These are phyloP conservation scores for Chalara sp. DNA, from an alignment of 2,329 filamentous ascomycete genomes.

Conservation along the genomic window DNA sequence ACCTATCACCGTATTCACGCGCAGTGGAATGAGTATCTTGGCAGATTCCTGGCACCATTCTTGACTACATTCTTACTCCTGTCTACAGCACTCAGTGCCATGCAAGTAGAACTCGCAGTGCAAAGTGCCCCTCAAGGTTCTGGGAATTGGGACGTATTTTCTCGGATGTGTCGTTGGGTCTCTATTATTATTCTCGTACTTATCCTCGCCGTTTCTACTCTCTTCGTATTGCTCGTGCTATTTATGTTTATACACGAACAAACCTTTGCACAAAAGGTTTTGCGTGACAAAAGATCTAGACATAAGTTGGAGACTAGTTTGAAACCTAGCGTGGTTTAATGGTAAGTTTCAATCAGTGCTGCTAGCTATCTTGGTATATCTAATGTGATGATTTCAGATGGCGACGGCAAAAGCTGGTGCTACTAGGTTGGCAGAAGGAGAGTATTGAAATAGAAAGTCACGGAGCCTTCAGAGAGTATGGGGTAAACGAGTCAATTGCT, in stretches of 20 bases:
- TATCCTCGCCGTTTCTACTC: neutral
- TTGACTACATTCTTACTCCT: conserved; percentile 2
- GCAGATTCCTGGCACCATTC: conserved; percentile 1
- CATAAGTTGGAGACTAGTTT: too few relatives aligned
- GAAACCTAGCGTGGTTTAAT: too few relatives aligned
- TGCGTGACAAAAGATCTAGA: neutral
- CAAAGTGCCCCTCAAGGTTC: neutral
- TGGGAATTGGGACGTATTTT: neutral
- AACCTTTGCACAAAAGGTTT: neutral
- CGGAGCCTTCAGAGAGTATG: too few relatives aligned
- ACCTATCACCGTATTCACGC: neutral
- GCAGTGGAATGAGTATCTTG: neutral
- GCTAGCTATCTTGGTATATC: too few relatives aligned
- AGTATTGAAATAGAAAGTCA: too few relatives aligned
- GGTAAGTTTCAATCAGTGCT: too few relatives aligned
- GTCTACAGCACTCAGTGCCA: conserved; percentile 2
- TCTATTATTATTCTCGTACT: neutral
- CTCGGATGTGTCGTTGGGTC: neutral
- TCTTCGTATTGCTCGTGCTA: neutral
- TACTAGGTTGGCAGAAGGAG: too few relatives aligned
- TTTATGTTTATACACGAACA: neutral
- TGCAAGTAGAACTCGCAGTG: conserved; percentile 7
- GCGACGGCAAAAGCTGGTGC: too few relatives aligned
- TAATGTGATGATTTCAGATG: too few relatives aligned
- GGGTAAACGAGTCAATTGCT: too few relatives aligned